These are phyloP conservation scores for Candida dendrica DNA, from an alignment of 805 yeast genomes.

Conservation along the genomic window DNA sequence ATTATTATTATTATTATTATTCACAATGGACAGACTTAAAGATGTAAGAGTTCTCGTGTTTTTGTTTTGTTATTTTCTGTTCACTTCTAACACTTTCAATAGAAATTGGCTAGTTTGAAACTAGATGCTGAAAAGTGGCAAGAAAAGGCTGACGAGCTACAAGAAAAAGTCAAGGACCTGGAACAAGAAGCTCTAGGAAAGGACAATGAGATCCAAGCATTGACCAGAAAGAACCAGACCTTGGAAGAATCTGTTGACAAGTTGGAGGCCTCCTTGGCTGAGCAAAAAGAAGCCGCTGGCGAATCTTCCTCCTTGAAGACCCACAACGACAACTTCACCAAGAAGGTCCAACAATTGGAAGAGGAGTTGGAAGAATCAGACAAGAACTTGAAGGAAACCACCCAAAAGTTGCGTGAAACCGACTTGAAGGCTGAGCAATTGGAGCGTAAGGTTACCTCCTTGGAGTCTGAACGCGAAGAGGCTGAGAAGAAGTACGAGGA, in stretches of 20 bases:
- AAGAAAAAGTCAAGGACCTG: constrained; percentile 73
- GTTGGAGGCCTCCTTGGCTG: constrained; percentile 62
- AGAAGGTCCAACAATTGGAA: constrained; percentile 84
- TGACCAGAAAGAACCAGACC: constrained; percentile 85
- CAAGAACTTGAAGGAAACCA: constrained; percentile 84
- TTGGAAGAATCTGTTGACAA: constrained; percentile 78
- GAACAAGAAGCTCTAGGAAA: constrained; percentile 90
- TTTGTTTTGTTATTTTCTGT: too few relatives aligned
- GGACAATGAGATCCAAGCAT: constrained; percentile 90
- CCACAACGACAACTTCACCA: constrained; percentile 83
- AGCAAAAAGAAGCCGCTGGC: constrained; percentile 80
- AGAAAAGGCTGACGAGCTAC: constrained; percentile 87
- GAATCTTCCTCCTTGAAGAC: constrained; percentile 85
- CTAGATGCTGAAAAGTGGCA: constrained; percentile 96
- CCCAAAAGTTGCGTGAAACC: constrained; percentile 88
- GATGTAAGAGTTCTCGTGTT: constrained; percentile 34
- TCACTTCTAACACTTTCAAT: not conserved
- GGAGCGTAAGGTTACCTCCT: constrained; percentile 86
- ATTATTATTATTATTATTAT: not conserved
- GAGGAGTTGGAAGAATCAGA: constrained; percentile 89
- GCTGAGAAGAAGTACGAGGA: constrained; percentile 90
- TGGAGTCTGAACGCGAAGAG: constrained; percentile 87
- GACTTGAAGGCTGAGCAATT: constrained; percentile 94
- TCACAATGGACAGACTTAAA: constrained; percentile 40
- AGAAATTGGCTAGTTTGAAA: constrained; percentile 86